Percentiles rank a stretch among this genome's conserved stretches.
phyloP scores from a whole-genome alignment of 2,329 filamentous ascomycete genomes.

The Xylariaceae sp. region DNA sequence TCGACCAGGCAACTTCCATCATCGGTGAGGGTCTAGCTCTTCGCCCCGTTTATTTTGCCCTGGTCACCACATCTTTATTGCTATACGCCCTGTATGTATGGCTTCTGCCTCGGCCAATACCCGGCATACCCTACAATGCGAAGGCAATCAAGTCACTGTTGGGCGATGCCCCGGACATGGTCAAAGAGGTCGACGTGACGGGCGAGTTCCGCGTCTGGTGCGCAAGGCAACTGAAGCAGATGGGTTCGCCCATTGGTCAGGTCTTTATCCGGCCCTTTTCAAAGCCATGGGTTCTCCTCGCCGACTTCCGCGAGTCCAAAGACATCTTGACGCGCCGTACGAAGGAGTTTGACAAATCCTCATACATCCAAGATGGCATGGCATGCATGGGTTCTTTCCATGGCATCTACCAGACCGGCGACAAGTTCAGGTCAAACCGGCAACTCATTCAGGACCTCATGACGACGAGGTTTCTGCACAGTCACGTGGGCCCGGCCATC shows the following conservation, averaged over 20 bases:
- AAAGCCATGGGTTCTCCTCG: constrained; percentile 31
- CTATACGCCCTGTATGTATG: background rate
- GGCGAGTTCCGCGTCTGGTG: constrained; percentile 9
- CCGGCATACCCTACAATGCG: constrained; percentile 16
- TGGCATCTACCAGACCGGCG: constrained; percentile 30
- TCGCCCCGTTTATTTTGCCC: background rate
- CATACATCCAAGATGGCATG: constrained; percentile 22
- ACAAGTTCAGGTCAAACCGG: constrained; percentile 19
- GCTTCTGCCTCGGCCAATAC: constrained; percentile 12
- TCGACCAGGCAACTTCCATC: background rate
- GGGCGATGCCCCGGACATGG: constrained; percentile 15
- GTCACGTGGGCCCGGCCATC: constrained; percentile 30
- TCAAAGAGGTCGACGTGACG: background rate
- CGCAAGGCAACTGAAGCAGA: constrained; percentile 1
- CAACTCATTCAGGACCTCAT: constrained; percentile 35
- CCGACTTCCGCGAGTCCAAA: constrained; percentile 32
- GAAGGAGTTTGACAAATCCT: constrained; percentile 32
- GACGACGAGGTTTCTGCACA: constrained; percentile 34
- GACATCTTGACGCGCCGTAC: constrained; percentile 31
- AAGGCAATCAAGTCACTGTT: background rate
- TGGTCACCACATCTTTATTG: background rate
- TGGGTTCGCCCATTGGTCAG: constrained; percentile 30
- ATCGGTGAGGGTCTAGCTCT: background rate
- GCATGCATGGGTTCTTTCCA: constrained; percentile 26
- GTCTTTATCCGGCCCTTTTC: constrained; percentile 34